These are phyloP conservation scores for Lobosporangium transversale DNA, from an alignment of 192 early-diverging fungal species.

Conservation along the genomic window DNA sequence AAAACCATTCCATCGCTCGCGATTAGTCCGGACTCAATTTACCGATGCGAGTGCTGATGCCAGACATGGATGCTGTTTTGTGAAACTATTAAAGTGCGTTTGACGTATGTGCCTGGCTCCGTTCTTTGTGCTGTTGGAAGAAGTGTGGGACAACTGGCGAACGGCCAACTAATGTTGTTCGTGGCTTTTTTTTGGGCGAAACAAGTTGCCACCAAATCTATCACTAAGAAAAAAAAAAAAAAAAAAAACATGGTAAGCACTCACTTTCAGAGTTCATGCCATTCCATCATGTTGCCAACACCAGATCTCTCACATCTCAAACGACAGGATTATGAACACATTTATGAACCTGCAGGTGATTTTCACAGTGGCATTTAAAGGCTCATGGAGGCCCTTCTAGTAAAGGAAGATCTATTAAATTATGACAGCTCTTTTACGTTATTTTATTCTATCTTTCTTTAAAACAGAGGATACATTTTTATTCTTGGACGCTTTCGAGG, in stretches of 20 bases:
- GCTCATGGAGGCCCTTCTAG: too few relatives aligned
- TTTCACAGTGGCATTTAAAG: too few relatives aligned
- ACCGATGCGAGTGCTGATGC: slow-evolving; percentile 53
- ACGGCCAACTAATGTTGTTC: too few relatives aligned
- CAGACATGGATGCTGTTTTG: slow-evolving; percentile 21
- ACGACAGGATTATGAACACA: slow-evolving; percentile 65
- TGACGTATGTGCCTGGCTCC: too few relatives aligned
- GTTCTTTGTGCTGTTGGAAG: not conserved
- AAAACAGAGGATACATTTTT: slow-evolving; percentile 91
- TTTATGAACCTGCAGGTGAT: slow-evolving; percentile 89
- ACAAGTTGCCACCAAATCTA: too few relatives aligned
- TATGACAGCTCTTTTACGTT: too few relatives aligned
- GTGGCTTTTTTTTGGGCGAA: too few relatives aligned
- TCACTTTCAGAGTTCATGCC: not conserved
- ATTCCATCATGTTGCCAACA: slow-evolving; percentile 70
- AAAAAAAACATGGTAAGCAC: not conserved
- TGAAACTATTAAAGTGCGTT: not conserved
- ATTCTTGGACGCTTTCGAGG: slow-evolving; percentile 91
- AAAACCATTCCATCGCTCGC: too few relatives aligned
- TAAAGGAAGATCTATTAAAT: too few relatives aligned
- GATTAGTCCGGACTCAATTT: too few relatives aligned
- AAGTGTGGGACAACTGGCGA: too few relatives aligned
- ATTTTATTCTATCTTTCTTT: not conserved
- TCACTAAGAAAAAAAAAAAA: slow-evolving; percentile 9
- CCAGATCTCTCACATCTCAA: slow-evolving; percentile 81